These are phyloP conservation scores for Citrus cavaleriei DNA, from an alignment of 345 rosid species.

Conservation along the genomic window DNA sequence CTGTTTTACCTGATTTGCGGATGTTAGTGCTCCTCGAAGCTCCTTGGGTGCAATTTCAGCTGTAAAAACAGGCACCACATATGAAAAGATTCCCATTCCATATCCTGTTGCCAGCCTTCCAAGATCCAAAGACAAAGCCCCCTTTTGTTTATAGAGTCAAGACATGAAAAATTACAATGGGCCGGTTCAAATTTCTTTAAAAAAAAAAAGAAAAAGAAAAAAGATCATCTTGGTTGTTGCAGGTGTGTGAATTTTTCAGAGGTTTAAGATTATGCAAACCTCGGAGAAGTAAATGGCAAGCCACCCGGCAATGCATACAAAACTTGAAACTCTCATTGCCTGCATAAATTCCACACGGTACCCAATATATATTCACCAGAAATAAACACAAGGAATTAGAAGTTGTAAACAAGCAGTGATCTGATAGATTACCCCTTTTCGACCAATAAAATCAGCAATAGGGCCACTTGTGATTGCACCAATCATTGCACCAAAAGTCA, in stretches of 20 bases:
- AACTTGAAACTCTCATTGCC: conserved; percentile 78
- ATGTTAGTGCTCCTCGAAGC: conserved; percentile 75
- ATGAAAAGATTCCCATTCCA: conserved; percentile 91
- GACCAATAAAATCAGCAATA: conserved; percentile 76
- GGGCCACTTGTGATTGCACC: conserved; percentile 90
- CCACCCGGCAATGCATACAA: conserved; percentile 78
- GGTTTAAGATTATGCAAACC: conserved; percentile 29
- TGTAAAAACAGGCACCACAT: conserved; percentile 88
- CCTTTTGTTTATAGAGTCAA: conserved; percentile 33
- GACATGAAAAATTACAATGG: neutral
- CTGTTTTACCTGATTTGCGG: conserved; percentile 67
- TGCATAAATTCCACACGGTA: conserved; percentile 26
- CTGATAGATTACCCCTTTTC: conserved; percentile 65
- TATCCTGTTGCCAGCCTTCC: conserved; percentile 85
- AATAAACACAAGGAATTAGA: neutral
- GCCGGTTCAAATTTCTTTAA: neutral
- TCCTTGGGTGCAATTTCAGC: conserved; percentile 89
- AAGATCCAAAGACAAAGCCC: conserved; percentile 52
- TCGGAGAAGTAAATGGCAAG: conserved; percentile 82
- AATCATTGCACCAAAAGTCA: conserved; percentile 93
- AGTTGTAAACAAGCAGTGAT: neutral
- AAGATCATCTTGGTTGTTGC: neutral
- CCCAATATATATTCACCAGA: neutral
- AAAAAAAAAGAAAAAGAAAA: fast-evolving
- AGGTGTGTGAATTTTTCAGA: conserved; percentile 1